Base-by-base conservation (phyloP, 495 filamentous ascomycete genomes). In the Tetracladium setigerum region DNA sequence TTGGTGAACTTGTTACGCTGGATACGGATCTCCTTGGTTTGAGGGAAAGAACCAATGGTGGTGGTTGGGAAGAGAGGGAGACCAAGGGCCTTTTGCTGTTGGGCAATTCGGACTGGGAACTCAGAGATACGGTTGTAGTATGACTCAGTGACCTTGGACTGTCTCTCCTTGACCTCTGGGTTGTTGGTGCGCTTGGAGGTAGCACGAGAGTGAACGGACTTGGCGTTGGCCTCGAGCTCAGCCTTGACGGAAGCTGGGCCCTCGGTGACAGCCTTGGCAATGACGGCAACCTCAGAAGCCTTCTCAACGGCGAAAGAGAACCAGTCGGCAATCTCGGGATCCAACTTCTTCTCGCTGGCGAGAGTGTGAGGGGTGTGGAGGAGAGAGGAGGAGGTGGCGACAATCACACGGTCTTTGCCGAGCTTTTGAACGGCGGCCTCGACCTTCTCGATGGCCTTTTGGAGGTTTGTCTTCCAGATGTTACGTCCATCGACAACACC, bases 381-480 rank as follows among this genome's bases (percentile, higher is more conserved):
- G 50, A 98, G 85, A 52, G 91, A 96, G 77, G 84, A 89, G 60
- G 92, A 97, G 52, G 88, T 96, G 56, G 92, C 83, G 50, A 98
- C 88, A 57, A 97, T 83, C 62, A 98, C 90, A 58, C 94, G 86
- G 51, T 96, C 89, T 71, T 90, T 86, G 68, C 94, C 91, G 42
- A 98, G 82, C 69, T 87, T 86, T 73, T 95, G 85, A 62, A 95
- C 73, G 52, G 89, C 91, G 31, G 79, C 76, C 77, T 96, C 84
- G 55, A 91, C 82, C 59, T 77, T 78, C 73, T 86, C 88, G 56
- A 96, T 89, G 54, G 91, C 87, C 59, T 78, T 78, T 77, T 89
- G 80, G 69, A 95, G 84, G 79, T 95, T 88, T 70, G 87, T 95
- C 88, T 98, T 97, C 92, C 92, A 98, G 79, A 98, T 98, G 79